Conservation (phyloP, 2,329 filamentous ascomycete genomes). For the Talaromyces islandicus region DNA sequence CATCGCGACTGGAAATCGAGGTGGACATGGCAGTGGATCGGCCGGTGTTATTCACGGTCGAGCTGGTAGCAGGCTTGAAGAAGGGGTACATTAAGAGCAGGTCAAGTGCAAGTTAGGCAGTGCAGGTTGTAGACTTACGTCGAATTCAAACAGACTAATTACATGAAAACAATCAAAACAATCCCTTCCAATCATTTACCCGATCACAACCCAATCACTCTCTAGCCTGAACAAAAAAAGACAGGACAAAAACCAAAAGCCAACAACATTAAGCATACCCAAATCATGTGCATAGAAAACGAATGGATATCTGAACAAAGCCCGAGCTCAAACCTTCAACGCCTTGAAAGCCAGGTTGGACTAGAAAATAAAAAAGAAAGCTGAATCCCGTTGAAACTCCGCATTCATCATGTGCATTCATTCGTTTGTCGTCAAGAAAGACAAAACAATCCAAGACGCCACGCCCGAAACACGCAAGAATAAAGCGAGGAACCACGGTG, state of each 20-base stretch:
- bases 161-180: background rate
- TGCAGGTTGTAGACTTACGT: background rate
- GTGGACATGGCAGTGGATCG: slow-evolving; percentile 41
- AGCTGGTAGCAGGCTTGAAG: slow-evolving; percentile 45
- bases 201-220: background rate
- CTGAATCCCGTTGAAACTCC: slow-evolving; percentile 4
- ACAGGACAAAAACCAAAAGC: slow-evolving; percentile 4
- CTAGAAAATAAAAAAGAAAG: background rate
- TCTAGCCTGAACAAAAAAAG: background rate
- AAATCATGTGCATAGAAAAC: slow-evolving; percentile 15
- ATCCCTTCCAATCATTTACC: background rate
- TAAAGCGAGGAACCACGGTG: slow-evolving; percentile 1
- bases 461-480: slow-evolving; percentile 8
- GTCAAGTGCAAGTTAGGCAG: background rate
- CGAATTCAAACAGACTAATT: slow-evolving; percentile 1
- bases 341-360: slow-evolving; percentile 16
- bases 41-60: slow-evolving; percentile 69
- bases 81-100: background rate
- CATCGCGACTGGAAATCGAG: slow-evolving; percentile 54
- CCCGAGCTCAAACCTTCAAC: slow-evolving; percentile 15
- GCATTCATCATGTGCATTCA: slow-evolving; percentile 10
- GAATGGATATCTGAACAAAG: slow-evolving; percentile 14
- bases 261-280: slow-evolving; percentile 1
- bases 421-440: background rate
- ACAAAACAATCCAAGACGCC: slow-evolving; percentile 12